Percentiles rank a stretch among this genome's conserved stretches.
These are phyloP conservation scores for Globisporangium sylvaticum DNA, from an alignment of 352 stramenopile species.

Conservation along the genomic window DNA sequence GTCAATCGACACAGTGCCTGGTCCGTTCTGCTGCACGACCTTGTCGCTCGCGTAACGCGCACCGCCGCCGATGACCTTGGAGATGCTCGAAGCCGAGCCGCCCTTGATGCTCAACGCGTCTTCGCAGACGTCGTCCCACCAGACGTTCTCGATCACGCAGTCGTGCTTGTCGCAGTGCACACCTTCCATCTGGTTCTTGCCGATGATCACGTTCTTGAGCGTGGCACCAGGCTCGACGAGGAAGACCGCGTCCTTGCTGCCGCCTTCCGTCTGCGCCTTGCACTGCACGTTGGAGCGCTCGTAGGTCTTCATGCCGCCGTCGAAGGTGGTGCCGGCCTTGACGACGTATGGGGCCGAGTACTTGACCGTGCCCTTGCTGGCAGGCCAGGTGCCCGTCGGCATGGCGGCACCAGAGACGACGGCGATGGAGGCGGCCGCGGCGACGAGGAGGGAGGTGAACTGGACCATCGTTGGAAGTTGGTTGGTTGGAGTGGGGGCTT, in stretches of 20 bases:
- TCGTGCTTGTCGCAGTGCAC: conserved; percentile 25
- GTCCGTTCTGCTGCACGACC: conserved; percentile 28
- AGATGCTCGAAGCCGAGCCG: conserved; percentile 18
- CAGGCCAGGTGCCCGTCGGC: conserved; percentile 22
- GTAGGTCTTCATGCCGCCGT: conserved; percentile 37
- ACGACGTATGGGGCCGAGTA: conserved; percentile 16
- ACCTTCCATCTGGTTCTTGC: conserved; percentile 25
- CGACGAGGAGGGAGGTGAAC: background rate
- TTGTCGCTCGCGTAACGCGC: conserved; percentile 29
- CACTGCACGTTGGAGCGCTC: conserved; percentile 21
- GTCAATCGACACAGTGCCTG: conserved; percentile 19
- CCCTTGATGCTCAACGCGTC: conserved; percentile 29
- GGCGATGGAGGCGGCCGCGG: background rate
- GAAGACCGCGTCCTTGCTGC: conserved; percentile 19
- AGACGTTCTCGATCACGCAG: conserved; percentile 33
- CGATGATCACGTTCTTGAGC: conserved; percentile 32
- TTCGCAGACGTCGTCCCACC: conserved; percentile 30
- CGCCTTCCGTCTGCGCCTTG: conserved; percentile 17
- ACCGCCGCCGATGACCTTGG: conserved; percentile 23
- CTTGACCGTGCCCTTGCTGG: conserved; percentile 16
- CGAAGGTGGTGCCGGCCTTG: conserved; percentile 18
- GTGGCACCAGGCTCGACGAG: conserved; percentile 26
- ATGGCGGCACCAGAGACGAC: conserved; percentile 8
- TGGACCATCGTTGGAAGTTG: background rate
- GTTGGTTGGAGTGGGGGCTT: background rate